Evolutionary conservation across 371 early-diverging fungal species (phyloP).

Genomic region (Lichtheimia ramosa): DNA sequence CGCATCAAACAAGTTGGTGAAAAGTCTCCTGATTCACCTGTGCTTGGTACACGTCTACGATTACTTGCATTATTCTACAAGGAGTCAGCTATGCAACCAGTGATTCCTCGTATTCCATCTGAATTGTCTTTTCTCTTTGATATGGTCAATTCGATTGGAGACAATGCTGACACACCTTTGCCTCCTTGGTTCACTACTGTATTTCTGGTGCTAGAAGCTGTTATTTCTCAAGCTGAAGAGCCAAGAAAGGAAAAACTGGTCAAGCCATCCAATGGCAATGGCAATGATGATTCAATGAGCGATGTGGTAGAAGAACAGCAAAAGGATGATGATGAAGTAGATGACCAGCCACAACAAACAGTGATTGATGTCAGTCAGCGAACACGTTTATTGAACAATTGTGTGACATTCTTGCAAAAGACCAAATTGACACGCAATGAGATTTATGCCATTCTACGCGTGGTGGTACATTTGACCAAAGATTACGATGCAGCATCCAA

Average conservation of each 20-base stretch:
- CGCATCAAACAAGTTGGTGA: slow-evolving; percentile 19
- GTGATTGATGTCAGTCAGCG: slow-evolving; percentile 33
- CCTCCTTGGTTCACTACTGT: slow-evolving; percentile 66
- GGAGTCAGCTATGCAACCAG: slow-evolving; percentile 55
- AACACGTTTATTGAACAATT: slow-evolving; percentile 35
- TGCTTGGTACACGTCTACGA: slow-evolving; percentile 55
- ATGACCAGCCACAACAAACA: background rate
- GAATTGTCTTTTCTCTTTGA: slow-evolving; percentile 47
- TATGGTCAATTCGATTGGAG: slow-evolving; percentile 31
- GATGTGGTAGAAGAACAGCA: slow-evolving; percentile 1
- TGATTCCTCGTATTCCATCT: slow-evolving; percentile 38
- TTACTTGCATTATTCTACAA: slow-evolving; percentile 66
- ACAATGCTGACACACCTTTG: background rate
- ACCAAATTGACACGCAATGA: slow-evolving; percentile 50
- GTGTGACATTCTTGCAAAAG: slow-evolving; percentile 49
- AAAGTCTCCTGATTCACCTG: slow-evolving; percentile 14
- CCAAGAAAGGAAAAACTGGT: slow-evolving; percentile 42
- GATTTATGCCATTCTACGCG: slow-evolving; percentile 70
- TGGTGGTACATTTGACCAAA: slow-evolving; percentile 82
- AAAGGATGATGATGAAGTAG: slow-evolving; percentile 1
- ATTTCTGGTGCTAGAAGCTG: slow-evolving; percentile 68
- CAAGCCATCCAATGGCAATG: slow-evolving; percentile 11
- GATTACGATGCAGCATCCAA: slow-evolving; percentile 58
- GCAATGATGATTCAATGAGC: slow-evolving; percentile 17
- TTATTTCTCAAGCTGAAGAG: slow-evolving; percentile 67